These are phyloP conservation scores for Aspergillus viridinutans DNA, from an alignment of 2,329 filamentous ascomycete species.

Conservation along the genomic window DNA sequence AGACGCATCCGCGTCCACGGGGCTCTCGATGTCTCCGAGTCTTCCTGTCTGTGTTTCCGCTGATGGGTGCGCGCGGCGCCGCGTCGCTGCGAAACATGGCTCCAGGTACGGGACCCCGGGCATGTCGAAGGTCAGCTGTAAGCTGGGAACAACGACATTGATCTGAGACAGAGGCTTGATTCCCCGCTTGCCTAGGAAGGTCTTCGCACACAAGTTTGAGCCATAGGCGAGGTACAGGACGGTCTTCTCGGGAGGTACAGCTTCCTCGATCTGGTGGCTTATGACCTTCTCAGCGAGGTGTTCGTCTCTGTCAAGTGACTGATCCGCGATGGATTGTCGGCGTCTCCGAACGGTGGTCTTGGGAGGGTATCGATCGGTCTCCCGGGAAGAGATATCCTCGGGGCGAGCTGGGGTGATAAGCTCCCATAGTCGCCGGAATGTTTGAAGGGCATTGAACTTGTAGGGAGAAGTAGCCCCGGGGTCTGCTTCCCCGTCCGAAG, in stretches of 20 bases:
- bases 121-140: conserved; percentile 79
- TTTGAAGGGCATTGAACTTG: conserved; percentile 1
- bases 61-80: conserved; percentile 48
- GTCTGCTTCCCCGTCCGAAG: conserved; percentile 1
- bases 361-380: conserved; percentile 5
- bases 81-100: conserved; percentile 87
- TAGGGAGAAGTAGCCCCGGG: not conserved
- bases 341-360: conserved; percentile 18
- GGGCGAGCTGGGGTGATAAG: not conserved
- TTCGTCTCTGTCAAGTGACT: conserved; percentile 22
- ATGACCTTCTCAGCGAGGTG: conserved; percentile 18
- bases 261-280: not conserved
- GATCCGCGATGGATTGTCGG: conserved; percentile 18
- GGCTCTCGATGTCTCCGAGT: conserved; percentile 1
- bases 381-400: not conserved
- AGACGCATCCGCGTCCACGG: conserved; percentile 7
- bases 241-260: conserved; percentile 39
- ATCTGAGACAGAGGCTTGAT: conserved; percentile 77
- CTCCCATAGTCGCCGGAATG: conserved; percentile 11
- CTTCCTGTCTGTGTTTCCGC: conserved; percentile 6
- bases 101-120: conserved; percentile 81
- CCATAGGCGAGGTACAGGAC: conserved; percentile 85
- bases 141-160: conserved; percentile 74
- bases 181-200: conserved; percentile 71
- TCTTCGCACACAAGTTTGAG: conserved; percentile 77